Evolutionary conservation across 2,329 filamentous ascomycete genomes (phyloP), one percentile per base, ranked within the genome.

Genomic region (Hypocreales sp.): DNA sequence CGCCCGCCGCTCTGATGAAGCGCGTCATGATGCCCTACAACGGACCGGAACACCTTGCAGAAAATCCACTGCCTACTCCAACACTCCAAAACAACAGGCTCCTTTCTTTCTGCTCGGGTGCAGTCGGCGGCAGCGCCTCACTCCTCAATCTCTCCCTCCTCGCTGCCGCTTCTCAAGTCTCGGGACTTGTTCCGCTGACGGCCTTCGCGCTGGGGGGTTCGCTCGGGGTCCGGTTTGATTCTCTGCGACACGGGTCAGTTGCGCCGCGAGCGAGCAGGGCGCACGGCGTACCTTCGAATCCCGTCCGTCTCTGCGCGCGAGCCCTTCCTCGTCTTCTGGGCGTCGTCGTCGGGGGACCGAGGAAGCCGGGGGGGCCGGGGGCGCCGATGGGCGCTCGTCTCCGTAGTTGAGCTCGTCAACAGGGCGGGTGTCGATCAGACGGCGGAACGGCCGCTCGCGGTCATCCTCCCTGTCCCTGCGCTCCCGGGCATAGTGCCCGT

Each of bases 71-170:
- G n/a, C n/a, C n/a, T n/a, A n/a, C n/a, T n/a, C n/a, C n/a, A n/a
- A n/a, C n/a, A n/a, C n/a, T n/a, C n/a, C n/a, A n/a, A n/a, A n/a
- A n/a, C n/a, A n/a, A n/a, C n/a, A n/a, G n/a, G n/a, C n/a, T n/a
- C n/a, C n/a, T n/a, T n/a, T n/a, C n/a, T n/a, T n/a, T n/a, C n/a
- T n/a, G n/a, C n/a, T n/a, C n/a, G n/a, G n/a, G n/a, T n/a, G n/a
- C n/a, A n/a, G n/a, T n/a, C n/a, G n/a, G n/a, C n/a, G n/a, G n/a
- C n/a, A n/a, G n/a, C n/a, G n/a, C n/a, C n/a, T n/a, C 58, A 72
- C 40, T 73, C 69, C 61, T 95, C 90, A 42, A 98, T 95, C 59
- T 98, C 90, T 28, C 90, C 90, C 55, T 98, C 90, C 56, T 98
- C 90, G 46, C 86, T 94, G 28, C 90, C 90, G 32, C 64, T 68